phyloP scores from a whole-genome alignment of 345 rosid species.

The Camelina hispida region DNA sequence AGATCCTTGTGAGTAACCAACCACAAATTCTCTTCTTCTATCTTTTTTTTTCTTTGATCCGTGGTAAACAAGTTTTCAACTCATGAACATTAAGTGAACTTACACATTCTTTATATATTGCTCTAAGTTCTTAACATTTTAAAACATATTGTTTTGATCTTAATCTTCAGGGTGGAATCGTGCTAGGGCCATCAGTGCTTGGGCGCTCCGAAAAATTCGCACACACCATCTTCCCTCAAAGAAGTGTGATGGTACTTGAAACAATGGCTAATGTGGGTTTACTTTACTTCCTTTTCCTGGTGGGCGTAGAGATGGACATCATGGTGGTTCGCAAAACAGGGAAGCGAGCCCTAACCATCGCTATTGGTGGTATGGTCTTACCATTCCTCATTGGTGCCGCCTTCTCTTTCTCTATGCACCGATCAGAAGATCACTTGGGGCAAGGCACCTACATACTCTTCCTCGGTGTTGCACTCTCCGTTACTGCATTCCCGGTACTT shows the following conservation, averaged over 20 bases:
- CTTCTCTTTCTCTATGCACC: constrained; percentile 57
- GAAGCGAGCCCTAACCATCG: constrained; percentile 64
- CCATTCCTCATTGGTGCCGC: constrained; percentile 67
- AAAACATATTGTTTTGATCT: neutral
- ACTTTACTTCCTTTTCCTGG: constrained; percentile 82
- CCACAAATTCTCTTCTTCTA: neutral
- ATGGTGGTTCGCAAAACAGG: constrained; percentile 72
- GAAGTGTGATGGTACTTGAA: constrained; percentile 97
- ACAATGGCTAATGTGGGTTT: constrained; percentile 96
- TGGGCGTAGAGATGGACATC: constrained; percentile 97
- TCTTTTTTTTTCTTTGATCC: neutral
- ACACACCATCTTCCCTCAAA: constrained; percentile 62
- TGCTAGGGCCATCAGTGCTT: constrained; percentile 84
- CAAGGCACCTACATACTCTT: constrained; percentile 71
- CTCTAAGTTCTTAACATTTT: neutral
- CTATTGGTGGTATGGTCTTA: constrained; percentile 77
- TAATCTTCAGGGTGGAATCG: constrained; percentile 68
- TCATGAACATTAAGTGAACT: neutral
- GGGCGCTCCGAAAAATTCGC: constrained; percentile 56
- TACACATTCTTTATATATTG: neutral
- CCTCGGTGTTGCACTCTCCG: constrained; percentile 90
- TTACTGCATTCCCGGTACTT: constrained; percentile 93
- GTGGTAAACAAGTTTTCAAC: neutral
- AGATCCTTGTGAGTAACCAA: constrained; percentile 65
- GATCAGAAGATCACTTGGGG: constrained; percentile 2